Percentiles rank a stretch among this genome's conserved stretches.
phyloP scores from a whole-genome alignment of 1,284 basidiomycete genomes.

The Cutaneotrichosporon sp. region DNA sequence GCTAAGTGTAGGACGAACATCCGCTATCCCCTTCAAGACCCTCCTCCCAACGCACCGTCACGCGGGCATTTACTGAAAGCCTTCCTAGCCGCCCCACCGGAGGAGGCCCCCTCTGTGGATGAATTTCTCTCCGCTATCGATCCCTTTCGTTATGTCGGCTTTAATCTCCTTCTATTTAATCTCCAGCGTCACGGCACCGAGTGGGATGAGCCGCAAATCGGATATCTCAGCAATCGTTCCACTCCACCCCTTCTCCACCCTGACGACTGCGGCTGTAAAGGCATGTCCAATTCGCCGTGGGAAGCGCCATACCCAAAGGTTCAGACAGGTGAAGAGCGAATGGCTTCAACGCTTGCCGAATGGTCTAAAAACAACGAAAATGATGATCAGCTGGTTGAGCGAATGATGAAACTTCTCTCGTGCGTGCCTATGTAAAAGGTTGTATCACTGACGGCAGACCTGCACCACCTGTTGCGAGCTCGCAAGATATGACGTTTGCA shows the following conservation, averaged over 20 bases:
- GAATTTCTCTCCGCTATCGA: constrained; percentile 24
- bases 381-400: constrained; percentile 28
- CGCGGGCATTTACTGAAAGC: constrained; percentile 35
- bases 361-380: constrained; percentile 22
- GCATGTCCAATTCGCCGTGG: constrained; percentile 40
- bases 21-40: constrained; percentile 21
- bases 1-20: constrained; percentile 39
- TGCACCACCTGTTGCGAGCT: constrained; percentile 1
- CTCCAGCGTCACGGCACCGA: constrained; percentile 7
- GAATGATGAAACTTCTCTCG: constrained; percentile 38
- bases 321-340: constrained; percentile 26
- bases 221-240: constrained; percentile 40
- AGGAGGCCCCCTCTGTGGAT: constrained; percentile 7
- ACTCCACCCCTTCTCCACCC: constrained; percentile 14
- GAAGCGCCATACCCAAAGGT: constrained; percentile 44
- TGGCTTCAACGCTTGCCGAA: constrained; percentile 22
- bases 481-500: constrained; percentile 19
- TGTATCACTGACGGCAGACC: constrained; percentile 7
- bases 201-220: constrained; percentile 20
- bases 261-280: constrained; percentile 8
- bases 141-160: constrained; percentile 36
- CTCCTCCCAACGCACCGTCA: constrained; percentile 27
- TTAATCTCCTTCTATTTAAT: constrained; percentile 46
- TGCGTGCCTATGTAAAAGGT: constrained; percentile 18
- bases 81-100: constrained; percentile 26